Base-by-base conservation (phyloP, 306 rosid genomes). In the Trifolium repens region DNA sequence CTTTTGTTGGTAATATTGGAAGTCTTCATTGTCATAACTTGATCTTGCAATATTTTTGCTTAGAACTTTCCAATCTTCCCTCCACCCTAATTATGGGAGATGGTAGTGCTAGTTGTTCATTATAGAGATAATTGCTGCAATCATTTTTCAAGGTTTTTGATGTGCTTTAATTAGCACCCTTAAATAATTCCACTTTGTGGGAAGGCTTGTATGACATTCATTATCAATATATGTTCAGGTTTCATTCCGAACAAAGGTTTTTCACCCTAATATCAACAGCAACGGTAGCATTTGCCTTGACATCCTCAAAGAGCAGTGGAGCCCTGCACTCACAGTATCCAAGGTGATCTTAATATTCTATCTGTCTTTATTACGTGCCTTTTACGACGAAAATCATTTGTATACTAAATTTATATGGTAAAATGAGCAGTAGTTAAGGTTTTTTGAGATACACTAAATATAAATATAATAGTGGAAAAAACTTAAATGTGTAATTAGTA, bases 291-390 rank as follows among this genome's bases (percentile, higher is more conserved):
- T 78, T 55, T 78, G 76, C 44, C 81, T 77, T 11, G 81, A 77
- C 74, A 77, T 77, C 35, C 81, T 77, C 19, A 77, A 77, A 77
- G 81, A 77, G 13, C 81, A 77, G 9, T 77, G 81, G 81, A 77
- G 75, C 75, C 75, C 75, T 34, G 75, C 81, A 14, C 75, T 77
- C 7, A 77, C 81, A 19, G 44, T 77, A 67, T 77, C 81, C 14
- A 77, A 77, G 75, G 81, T 77, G 47, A 27, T 57, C 63, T 12
- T 15, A 17, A 12, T 53, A 10, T 2, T 57, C 35, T 24, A 22
- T 55, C 32, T 2, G 14, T 9, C 7, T 24, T 22, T 53, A 53
- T 53, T 53, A 17, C 1, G 2, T 16, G 26, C 16, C 26, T n/a
- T 52, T n/a, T n/a, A 52, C 7, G 58, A 16, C 4, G 11, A 17